A percentile compares a stretch with the other conserved stretches of the same genome.
These are phyloP conservation scores for Galeopsis tetrahit DNA, from an alignment of 257 asterid species.

Conservation along the genomic window DNA sequence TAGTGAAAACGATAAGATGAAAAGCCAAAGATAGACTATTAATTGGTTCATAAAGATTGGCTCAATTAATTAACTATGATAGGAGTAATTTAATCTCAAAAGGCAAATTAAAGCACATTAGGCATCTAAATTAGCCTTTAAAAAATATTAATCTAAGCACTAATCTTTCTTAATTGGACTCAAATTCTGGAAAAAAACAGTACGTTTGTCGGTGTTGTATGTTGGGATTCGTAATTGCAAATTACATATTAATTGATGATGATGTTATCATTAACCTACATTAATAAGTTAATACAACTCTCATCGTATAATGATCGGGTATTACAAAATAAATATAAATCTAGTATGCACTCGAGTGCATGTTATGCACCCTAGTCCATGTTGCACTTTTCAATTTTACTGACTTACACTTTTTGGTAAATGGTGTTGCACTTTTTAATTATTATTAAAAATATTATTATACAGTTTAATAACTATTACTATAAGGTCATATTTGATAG, in stretches of 20 bases:
- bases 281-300: neutral
- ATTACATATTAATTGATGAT: neutral
- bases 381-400: no score
- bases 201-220: neutral
- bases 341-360: no score
- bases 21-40: neutral
- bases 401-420: no score
- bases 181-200: neutral
- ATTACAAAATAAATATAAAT: no score
- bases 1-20: slow-evolving; percentile 33
- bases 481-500: no score
- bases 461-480: no score
- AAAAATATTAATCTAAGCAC: neutral
- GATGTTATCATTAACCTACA: neutral
- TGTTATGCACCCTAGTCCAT: no score
- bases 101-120: neutral
- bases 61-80: neutral
- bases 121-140: neutral
- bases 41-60: slow-evolving; percentile 1
- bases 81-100: neutral
- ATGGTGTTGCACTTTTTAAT: no score
- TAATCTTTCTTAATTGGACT: neutral
- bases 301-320: no score
- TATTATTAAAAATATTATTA: no score
- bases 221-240: neutral